phyloP scores from a whole-genome alignment of 345 rosid genomes.

The Toxicodendron radicans region DNA sequence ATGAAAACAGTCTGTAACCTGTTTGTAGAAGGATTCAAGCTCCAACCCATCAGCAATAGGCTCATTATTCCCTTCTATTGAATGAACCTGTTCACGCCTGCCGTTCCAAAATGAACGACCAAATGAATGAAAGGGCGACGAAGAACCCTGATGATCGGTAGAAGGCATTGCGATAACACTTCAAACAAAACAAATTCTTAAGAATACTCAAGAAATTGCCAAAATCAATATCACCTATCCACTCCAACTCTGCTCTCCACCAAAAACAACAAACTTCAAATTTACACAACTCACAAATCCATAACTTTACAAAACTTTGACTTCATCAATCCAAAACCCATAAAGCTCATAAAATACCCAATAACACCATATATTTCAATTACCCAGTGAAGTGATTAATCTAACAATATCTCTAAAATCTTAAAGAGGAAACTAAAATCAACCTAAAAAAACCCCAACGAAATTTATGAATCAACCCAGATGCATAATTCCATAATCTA shows the following conservation, averaged over 20 bases:
- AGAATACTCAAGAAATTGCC: not conserved
- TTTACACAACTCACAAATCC: not conserved
- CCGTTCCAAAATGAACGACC: conserved; percentile 30
- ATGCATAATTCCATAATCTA: not conserved
- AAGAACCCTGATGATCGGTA: conserved; percentile 20
- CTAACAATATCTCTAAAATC: not conserved
- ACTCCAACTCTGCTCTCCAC: conserved; percentile 4
- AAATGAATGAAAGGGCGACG: conserved; percentile 21
- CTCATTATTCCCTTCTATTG: conserved; percentile 21
- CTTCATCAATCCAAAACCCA: not conserved
- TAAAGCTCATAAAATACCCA: not conserved
- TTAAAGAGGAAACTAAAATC: not conserved
- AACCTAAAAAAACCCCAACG: not conserved
- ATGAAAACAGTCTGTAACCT: conserved; percentile 25
- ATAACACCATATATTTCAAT: not conserved
- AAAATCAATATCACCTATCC: not conserved
- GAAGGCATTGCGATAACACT: conserved; percentile 15
- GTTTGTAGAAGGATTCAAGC: conserved; percentile 35
- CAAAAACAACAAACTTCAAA: not conserved
- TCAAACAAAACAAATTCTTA: not conserved
- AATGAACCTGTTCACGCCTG: conserved; percentile 29
- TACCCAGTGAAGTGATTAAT: not conserved
- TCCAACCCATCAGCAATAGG: conserved; percentile 16
- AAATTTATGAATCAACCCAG: not conserved
- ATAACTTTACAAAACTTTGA: no score